Base-by-base conservation (phyloP, 2,329 filamentous ascomycete species). In the Alternaria dauci region DNA sequence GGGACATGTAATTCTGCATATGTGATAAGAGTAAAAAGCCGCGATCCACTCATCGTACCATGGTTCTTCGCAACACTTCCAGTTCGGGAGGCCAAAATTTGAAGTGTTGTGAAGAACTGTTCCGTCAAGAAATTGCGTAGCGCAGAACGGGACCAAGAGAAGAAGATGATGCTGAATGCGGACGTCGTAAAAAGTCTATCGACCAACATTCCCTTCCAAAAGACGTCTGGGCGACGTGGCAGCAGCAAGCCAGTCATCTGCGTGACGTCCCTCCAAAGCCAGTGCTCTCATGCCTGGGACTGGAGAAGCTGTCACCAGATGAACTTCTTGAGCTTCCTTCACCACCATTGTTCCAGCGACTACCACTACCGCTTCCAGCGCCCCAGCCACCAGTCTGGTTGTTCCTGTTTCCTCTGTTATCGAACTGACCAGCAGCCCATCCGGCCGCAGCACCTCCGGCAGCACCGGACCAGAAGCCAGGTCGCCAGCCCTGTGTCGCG, bases 381-480 rank as follows among this genome's bases (percentile, higher is more conserved):
- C 71, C 68, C 50, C 70, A 63, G 69, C 63, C 61, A 72, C 76
- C 76, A 8, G 62, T 78, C 59, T 81, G 80, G n/a, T 81, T 78
- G 5, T 76, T 78, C 55, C 80, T 78, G 42, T 79, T 74, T 2
- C 68, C 70, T 54, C 62, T 61, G 23, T 61, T 61, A 4, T 41
- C 58, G 14, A 53, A 58, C 34, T 70, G 85, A 0, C 87, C 87
- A 6, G 89, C 88, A 59, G 85, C 75, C 71, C 92, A 92, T 1
- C 84, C 88, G 3, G 89, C 90, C 1, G 90, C 90, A 5, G 88
- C 89, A 44, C 91, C 91, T 16, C 86, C 85, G 0, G 86, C 84
- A n/a, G 87, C 79, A 20, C 90, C 91, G 18, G 82, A 86, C 90
- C 90, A 93, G 78, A 93, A 93, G 1, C 91, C 91, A 5, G 91